Evolutionary conservation across 768 basidiomycete species (phyloP), one percentile per base, ranked within the genome.

Genomic region (Mycena crocata): DNA sequence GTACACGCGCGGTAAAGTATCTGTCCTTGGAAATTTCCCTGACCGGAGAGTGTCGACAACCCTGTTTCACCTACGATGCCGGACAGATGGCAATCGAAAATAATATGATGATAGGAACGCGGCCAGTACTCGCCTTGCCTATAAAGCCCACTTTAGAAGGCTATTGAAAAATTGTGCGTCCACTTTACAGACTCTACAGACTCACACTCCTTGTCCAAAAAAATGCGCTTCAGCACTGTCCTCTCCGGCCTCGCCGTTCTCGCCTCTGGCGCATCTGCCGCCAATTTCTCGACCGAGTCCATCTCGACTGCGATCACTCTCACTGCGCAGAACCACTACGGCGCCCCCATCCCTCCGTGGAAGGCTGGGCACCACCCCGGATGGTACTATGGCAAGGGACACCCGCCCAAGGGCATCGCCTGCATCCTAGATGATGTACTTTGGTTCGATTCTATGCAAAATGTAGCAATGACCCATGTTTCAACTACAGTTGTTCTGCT

Each of bases 321-420:
- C 49, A 68, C 62, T 23, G 57, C 68, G 3, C 9, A 15, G 28
- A 80, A 80, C 72, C 62, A 73, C 50, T 81, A 77, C 51, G 78
- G 78, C 32, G 75, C 80, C 14, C 80, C 80, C 0, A 68, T 75
- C 24, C 75, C 78, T 13, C 81, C 80, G 35, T 80, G 78, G 79
- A 32, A 72, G 46, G 2, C 26, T 14, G 76, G 73, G 10, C 62
- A 72, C 49, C 50, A 67, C 15, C 80, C 80, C 31, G 80, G 81
- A 28, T 82, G 81, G 81, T 81, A 82, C 71, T 80, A 76, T 60
- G 81, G 81, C 21, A 39, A 67, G 24, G 30, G 63, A 21, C 14
- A 39, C 21, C 34, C 63, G 10, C 68, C 68, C n/a, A 4, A 24
- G 1, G 63, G 63, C 17, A 7, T 64, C 17, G 0, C 34, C 26